A percentile compares a stretch with the other conserved stretches of the same genome.
phyloP scores from a whole-genome alignment of 495 filamentous ascomycete genomes.

The Articulospora tetracladia region DNA sequence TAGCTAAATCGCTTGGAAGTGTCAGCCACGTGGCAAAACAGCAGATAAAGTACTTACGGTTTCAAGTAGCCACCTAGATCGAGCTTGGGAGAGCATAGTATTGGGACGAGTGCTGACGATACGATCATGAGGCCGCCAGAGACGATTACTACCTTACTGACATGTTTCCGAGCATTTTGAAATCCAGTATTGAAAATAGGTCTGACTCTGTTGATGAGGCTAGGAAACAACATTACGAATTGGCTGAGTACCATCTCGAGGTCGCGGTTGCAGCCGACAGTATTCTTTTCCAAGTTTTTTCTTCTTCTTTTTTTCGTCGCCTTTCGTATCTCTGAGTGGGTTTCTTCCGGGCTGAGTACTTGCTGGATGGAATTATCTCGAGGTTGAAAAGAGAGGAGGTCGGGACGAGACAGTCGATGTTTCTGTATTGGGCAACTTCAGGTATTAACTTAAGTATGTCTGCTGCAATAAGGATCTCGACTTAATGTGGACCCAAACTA shows the following conservation, averaged over 20 bases:
- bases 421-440: too few relatives aligned
- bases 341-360: too few relatives aligned
- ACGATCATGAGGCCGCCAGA: constrained; percentile 2
- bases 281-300: too few relatives aligned
- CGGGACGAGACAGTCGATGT: too few relatives aligned
- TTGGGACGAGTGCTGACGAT: constrained; percentile 1
- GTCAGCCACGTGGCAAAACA: background rate
- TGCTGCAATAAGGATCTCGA: too few relatives aligned
- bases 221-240: background rate
- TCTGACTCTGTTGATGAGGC: background rate
- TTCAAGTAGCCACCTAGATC: background rate
- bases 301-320: too few relatives aligned
- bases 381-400: too few relatives aligned
- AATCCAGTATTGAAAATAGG: background rate
- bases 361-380: too few relatives aligned
- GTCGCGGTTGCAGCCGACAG: too few relatives aligned
- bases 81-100: background rate
- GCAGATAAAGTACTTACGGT: background rate
- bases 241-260: background rate
- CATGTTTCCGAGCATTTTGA: background rate
- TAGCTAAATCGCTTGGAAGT: background rate
- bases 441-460: too few relatives aligned
- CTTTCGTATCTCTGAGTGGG: too few relatives aligned
- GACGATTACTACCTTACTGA: background rate
- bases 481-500: too few relatives aligned